Evolutionary conservation across 140 eudicot species (phyloP), one percentile per base, ranked within the genome.

Genomic region (Ambrosia hybrid): DNA sequence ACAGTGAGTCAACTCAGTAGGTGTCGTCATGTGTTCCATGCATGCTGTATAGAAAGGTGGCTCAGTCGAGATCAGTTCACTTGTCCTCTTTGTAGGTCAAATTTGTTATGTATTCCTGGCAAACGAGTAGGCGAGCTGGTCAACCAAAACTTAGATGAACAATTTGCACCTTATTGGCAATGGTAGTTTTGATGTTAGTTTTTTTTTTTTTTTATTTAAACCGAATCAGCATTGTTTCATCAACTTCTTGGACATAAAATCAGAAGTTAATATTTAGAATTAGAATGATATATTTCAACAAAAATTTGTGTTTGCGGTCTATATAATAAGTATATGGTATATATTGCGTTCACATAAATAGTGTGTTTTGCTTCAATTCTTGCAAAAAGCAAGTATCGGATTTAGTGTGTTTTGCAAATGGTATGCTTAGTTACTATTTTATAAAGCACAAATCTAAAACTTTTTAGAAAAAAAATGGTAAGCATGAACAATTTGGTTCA

Each of bases 31-130:
- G 81, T 80, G 70, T 80, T 80, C 68, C 84, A 80, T 70, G 36
- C 74, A 9, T 36, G 81, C 39, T 80, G 84, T 55, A 70, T 80
- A 9, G 52, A 80, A 51, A 58, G 66, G 0, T 80, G 84, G 84
- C 33, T 80, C 51, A n/a, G 14, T 30, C 74, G 77, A 3, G 80
- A 75, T 75, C 84, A 80, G 57, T 70, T 80, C 72, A 80, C 81
- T 64, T 80, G 84, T 66, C 84, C 84, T 8, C 81, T 80, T 41
- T 80, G 84, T 63, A 67, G 84, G 73, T 80, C 84, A 53, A 52
- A 17, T n/a, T 58, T 80, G 53, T 75, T 75, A 14, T 52, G 65
- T 39, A 12, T 57, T 9, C 12, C 58, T 16, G 45, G 9, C 2
- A 80, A 75, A 56, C 5, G 33, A 43, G 64, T 57, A 5, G 73